Evolutionary conservation across 768 basidiomycete genomes (phyloP), one percentile per base, ranked within the genome.

Genomic region (Leccinum incarnatum): DNA sequence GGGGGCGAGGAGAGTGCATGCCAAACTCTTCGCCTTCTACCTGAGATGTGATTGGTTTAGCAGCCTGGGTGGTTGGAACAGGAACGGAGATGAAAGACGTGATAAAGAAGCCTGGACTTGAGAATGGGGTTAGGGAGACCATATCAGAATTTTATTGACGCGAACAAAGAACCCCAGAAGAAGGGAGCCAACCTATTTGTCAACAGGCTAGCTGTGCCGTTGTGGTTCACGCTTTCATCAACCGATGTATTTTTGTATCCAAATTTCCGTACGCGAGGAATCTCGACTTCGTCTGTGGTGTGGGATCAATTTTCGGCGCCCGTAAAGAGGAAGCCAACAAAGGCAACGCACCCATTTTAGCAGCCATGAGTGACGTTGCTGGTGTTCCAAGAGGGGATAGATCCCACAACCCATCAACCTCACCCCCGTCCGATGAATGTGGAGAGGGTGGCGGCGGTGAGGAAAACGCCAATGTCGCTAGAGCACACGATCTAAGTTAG

Each of bases 361-460:
- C 72, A n/a, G 75, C 71, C 50, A 77, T 67, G 11, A 81, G 56
- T 5, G 76, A 72, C 54, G 79, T 71, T 47, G 70, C 59, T 53
- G 78, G 73, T 2, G 79, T 78, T 4, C 79, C 81, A 65, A 75
- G 64, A 15, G 82, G 81, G 8, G 82, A 83, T 17, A 74, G 69
- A 37, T 78, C 61, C 61, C 81, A 80, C 19, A 88, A 69, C 59
- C 85, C 78, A 64, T 86, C 84, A 6, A 83, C 64, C 52, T 81
- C 76, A 48, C 83, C 80, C 4, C 72, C 74, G 42, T 65, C 63
- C 45, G 78, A 77, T 15, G 75, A 78, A 56, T 54, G 58, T 23
- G 51, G 29, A 11, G 77, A 74, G 11, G 68, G 67, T 10, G 78
- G 77, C 1, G 75, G 71, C 0, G 78, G 75, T 12, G 77, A 77